These are phyloP conservation scores for Corchorus capsularis DNA, from an alignment of 345 rosid species.

Conservation along the genomic window DNA sequence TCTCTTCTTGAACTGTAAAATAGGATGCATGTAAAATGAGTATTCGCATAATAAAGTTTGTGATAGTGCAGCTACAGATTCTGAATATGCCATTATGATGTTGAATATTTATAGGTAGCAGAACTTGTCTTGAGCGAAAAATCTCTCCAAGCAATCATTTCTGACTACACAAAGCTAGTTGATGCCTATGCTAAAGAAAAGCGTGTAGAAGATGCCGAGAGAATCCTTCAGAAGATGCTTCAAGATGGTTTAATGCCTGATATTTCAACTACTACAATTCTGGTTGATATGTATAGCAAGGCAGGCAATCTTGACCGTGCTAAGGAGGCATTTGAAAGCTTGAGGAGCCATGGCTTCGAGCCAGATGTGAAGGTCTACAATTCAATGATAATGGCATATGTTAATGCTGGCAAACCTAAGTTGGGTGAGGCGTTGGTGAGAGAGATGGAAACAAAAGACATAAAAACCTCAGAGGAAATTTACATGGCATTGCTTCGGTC, in stretches of 20 bases:
- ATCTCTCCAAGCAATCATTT: constrained; percentile 59
- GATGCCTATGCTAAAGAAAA: constrained; percentile 63
- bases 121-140: constrained; percentile 63
- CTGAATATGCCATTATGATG: constrained; percentile 21
- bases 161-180: constrained; percentile 73
- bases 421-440: constrained; percentile 48
- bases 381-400: constrained; percentile 78
- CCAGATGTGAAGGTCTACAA: constrained; percentile 57
- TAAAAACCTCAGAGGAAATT: constrained; percentile 55
- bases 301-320: constrained; percentile 73
- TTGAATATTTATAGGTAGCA: constrained; percentile 54
- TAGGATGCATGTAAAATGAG: neutral
- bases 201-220: constrained; percentile 66
- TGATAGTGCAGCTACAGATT: neutral
- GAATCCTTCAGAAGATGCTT: constrained; percentile 68
- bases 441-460: constrained; percentile 56
- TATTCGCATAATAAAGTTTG: neutral
- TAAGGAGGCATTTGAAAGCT: constrained; percentile 60
- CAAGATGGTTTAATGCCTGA: constrained; percentile 65
- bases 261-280: constrained; percentile 46
- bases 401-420: constrained; percentile 59
- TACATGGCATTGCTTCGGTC: constrained; percentile 72
- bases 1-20: neutral
- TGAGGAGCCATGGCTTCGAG: constrained; percentile 62
- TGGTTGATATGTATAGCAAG: constrained; percentile 74